Base-by-base conservation (phyloP, 2,329 filamentous ascomycete genomes). In the Pseudocercospora fijiensis region DNA sequence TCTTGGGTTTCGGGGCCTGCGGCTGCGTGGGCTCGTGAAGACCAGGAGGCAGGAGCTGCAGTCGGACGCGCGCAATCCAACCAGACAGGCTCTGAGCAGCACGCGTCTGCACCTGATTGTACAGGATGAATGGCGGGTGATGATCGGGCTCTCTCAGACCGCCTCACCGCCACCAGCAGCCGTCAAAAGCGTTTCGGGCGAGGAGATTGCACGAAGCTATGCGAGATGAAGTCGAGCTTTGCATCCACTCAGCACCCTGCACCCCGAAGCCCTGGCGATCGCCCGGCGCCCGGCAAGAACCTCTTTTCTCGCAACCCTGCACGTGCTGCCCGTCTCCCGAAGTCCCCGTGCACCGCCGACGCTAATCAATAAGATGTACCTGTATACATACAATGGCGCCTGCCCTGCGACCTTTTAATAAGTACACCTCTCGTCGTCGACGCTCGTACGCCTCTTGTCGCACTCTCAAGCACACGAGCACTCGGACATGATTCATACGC, bases 401-500 rank as follows among this genome's bases (percentile, higher is more conserved):
- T 18, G 53, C 24, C 30, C 53, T 56, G 28, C 53, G 30, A 56
- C n/a, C n/a, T n/a, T n/a, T n/a, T n/a, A n/a, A n/a, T n/a, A n/a
- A n/a, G n/a, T n/a, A n/a, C 53, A 22, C 20, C 13, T 41, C 28
- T 56, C 53, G 24, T 41, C 53, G 11, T 41, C 27, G 53, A 9
- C 53, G 13, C 4, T 28, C 18, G 16, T n/a, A 11, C 53, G 53
- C 53, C 53, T 56, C 53, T 56, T 37, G 53, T 56, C 53, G 53
- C 53, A 56, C 9, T 18, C 18, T 18, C 16, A 33, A 33, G n/a
- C 28, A 41, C 53, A 18, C 37, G 28, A 56, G 22, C 27, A 20
- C 52, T n/a, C 52, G 52, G 52, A 37, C 53, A 41, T 56, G n/a
- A n/a, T n/a, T n/a, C n/a, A n/a, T 37, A 56, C 11, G 49, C 22